Evolutionary conservation across 108 stramenopile species (phyloP).

Genomic region (Seminavis robusta): DNA sequence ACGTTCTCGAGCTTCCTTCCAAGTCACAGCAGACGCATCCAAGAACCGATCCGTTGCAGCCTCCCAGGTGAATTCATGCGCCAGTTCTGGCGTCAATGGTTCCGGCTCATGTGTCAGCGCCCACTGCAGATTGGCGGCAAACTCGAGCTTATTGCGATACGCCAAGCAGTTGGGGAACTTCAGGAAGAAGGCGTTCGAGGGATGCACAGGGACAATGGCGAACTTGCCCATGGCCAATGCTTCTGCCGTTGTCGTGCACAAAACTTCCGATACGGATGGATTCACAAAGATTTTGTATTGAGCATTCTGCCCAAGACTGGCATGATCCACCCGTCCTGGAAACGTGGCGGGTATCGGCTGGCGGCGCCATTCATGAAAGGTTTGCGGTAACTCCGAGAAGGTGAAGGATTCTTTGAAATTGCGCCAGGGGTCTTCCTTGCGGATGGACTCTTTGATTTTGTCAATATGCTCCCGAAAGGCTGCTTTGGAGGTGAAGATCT

Average conservation of each 20-base stretch:
- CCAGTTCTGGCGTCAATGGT: conserved; percentile 57
- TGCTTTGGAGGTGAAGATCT: too few relatives aligned
- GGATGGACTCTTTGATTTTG: too few relatives aligned
- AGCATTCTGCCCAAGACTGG: conserved; percentile 34
- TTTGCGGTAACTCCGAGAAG: conserved; percentile 42
- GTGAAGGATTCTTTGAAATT: too few relatives aligned
- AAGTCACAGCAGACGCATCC: conserved; percentile 61
- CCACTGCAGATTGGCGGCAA: conserved; percentile 71
- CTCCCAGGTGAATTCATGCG: conserved; percentile 70
- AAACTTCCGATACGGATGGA: conserved; percentile 78
- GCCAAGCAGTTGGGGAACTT: conserved; percentile 76
- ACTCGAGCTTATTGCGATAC: conserved; percentile 69
- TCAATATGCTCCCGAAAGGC: too few relatives aligned
- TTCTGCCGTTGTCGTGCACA: conserved; percentile 82
- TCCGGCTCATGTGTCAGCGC: conserved; percentile 76
- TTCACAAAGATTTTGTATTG: conserved; percentile 80
- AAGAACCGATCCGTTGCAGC: conserved; percentile 79
- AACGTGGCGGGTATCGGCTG: conserved; percentile 72
- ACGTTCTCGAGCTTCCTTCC: conserved; percentile 50
- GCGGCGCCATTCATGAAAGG: conserved; percentile 50
- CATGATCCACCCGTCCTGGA: conserved; percentile 75
- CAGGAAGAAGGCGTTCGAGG: conserved; percentile 70
- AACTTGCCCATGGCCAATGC: conserved; percentile 83
- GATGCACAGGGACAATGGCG: conserved; percentile 69
- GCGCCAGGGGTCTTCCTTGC: too few relatives aligned